A percentile compares a stretch with the other conserved stretches of the same genome.
Conservation (phyloP, 305 asterid genomes). For the Fraxinus platypoda region DNA sequence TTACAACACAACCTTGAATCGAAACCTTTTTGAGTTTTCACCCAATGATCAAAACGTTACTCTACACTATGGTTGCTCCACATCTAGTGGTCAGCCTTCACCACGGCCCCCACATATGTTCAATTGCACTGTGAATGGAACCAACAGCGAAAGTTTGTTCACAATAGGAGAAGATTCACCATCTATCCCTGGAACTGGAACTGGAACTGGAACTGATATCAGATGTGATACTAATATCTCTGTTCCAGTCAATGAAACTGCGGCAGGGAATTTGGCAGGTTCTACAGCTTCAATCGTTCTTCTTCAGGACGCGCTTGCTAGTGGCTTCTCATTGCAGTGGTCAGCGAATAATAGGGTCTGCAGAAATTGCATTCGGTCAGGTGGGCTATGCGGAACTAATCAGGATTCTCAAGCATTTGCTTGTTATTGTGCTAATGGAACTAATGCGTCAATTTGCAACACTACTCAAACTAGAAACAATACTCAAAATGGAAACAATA, state of each 20-base stretch:
- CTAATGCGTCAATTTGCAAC: slow-evolving; percentile 24
- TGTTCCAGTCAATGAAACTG: slow-evolving; percentile 34
- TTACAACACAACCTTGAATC: slow-evolving; percentile 33
- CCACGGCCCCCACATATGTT: not conserved
- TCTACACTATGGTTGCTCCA: slow-evolving; percentile 39
- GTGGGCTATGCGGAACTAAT: slow-evolving; percentile 60
- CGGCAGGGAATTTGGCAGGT: slow-evolving; percentile 4
- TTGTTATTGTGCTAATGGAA: slow-evolving; percentile 42
- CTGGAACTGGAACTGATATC: not conserved
- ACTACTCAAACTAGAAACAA: slow-evolving; percentile 4
- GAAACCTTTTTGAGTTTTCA: slow-evolving; percentile 23
- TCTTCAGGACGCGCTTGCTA: slow-evolving; percentile 25
- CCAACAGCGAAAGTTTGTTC: slow-evolving; percentile 7
- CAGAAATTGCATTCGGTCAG: slow-evolving; percentile 29
- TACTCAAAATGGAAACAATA: not conserved
- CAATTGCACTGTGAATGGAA: slow-evolving; percentile 11
- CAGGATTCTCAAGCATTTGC: slow-evolving; percentile 25
- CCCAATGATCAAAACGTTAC: slow-evolving; percentile 27
- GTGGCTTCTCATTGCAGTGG: slow-evolving; percentile 55
- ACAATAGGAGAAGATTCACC: accelerated
- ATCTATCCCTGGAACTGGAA: not conserved
- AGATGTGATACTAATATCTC: slow-evolving; percentile 26
- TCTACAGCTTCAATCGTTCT: not conserved
- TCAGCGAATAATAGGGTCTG: slow-evolving; percentile 30
- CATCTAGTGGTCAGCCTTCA: not conserved